These are phyloP conservation scores for Orbilia oligospora DNA, from an alignment of 2,329 filamentous ascomycete species.

Conservation along the genomic window DNA sequence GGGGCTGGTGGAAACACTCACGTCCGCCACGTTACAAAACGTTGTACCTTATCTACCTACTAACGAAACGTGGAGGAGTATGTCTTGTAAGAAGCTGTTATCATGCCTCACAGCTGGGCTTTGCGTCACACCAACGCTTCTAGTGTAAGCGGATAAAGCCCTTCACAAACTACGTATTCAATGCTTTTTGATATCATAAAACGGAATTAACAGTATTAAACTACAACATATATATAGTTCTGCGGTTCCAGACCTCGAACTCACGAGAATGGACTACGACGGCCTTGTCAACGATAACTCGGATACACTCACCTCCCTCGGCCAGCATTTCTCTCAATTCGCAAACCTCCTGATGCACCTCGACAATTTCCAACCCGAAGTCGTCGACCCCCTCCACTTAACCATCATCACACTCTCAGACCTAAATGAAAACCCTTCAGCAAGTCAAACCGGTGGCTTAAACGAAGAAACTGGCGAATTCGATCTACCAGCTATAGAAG, in stretches of 20 bases:
- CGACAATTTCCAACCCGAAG: slow-evolving; percentile 33
- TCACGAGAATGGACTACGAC: slow-evolving; percentile 10
- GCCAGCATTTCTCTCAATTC: slow-evolving; percentile 12
- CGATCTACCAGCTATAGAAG: slow-evolving; percentile 15
- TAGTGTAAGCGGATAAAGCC: slow-evolving; percentile 21
- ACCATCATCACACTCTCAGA: slow-evolving; percentile 14
- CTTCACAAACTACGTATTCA: not conserved
- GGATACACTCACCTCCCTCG: slow-evolving; percentile 12
- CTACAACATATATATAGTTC: slow-evolving; percentile 3
- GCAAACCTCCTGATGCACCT: slow-evolving; percentile 11
- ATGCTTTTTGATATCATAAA: not conserved
- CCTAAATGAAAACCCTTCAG: slow-evolving; percentile 7
- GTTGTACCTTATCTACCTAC: not conserved
- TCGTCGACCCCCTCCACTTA: slow-evolving; percentile 17
- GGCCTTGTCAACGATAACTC: slow-evolving; percentile 7
- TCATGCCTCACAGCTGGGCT: not conserved
- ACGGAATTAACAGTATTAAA: not conserved
- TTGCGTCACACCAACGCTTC: slow-evolving; percentile 2
- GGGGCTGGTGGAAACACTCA: not conserved
- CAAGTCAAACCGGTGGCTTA: slow-evolving; percentile 11
- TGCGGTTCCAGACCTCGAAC: slow-evolving; percentile 32
- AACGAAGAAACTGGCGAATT: slow-evolving; percentile 1
- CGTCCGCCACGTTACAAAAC: slow-evolving; percentile 13
- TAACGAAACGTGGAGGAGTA: slow-evolving; percentile 7
- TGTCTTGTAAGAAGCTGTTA: slow-evolving; percentile 7